Percentiles rank a stretch among this genome's conserved stretches.
Evolutionary conservation across 2,329 filamentous ascomycete genomes (phyloP).

Genomic region (Hortaea werneckii): DNA sequence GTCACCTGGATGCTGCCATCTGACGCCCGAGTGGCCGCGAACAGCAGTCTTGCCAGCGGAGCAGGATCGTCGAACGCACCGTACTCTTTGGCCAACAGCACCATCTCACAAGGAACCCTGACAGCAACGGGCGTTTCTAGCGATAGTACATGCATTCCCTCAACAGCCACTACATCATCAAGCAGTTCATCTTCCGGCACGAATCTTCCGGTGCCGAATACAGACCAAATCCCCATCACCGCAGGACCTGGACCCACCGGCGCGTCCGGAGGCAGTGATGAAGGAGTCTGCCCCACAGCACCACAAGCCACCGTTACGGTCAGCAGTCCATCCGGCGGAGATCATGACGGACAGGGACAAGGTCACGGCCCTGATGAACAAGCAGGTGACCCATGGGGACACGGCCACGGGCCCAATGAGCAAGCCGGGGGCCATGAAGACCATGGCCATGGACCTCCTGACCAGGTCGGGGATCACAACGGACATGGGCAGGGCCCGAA

Average conservation of each 20-base stretch:
- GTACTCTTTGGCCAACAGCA: background rate
- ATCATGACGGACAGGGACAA: too few relatives aligned
- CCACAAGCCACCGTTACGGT: too few relatives aligned
- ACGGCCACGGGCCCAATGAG: too few relatives aligned
- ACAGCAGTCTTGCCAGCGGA: background rate
- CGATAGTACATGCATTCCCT: background rate
- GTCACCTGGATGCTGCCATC: slow-evolving; percentile 12
- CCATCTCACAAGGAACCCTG: background rate
- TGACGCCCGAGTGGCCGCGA: slow-evolving; percentile 1
- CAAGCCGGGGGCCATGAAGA: too few relatives aligned
- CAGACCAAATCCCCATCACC: background rate
- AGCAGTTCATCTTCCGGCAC: background rate
- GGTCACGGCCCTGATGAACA: too few relatives aligned
- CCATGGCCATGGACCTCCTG: too few relatives aligned
- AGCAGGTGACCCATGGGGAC: too few relatives aligned
- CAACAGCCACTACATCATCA: background rate
- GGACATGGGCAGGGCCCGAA: too few relatives aligned
- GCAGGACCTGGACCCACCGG: background rate
- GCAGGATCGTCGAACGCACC: background rate
- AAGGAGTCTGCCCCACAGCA: too few relatives aligned
- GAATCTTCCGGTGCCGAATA: background rate
- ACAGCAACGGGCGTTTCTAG: background rate
- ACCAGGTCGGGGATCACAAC: too few relatives aligned
- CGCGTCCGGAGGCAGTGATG: background rate
- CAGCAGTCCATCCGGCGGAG: too few relatives aligned